Evolutionary conservation across 1,139 yeast species (phyloP).

Genomic region (Petasospora rhodanensis): DNA sequence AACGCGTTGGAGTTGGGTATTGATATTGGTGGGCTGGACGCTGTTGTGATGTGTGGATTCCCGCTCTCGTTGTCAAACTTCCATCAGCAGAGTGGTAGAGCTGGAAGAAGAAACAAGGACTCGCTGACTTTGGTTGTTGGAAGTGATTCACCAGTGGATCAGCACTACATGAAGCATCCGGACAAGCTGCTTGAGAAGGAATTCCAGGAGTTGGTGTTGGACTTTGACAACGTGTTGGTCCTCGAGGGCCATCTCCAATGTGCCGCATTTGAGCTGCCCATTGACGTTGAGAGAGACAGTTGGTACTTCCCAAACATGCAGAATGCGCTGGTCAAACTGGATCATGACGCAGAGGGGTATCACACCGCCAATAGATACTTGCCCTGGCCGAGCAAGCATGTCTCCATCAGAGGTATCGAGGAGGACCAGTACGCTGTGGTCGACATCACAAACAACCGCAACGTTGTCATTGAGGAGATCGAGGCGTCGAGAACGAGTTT

Average conservation of each 20-base stretch:
- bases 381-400: constrained; percentile 77
- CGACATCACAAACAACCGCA: constrained; percentile 72
- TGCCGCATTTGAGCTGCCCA: constrained; percentile 84
- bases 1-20: constrained; percentile 94
- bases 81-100: constrained; percentile 95
- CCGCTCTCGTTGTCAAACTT: constrained; percentile 82
- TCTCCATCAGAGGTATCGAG: constrained; percentile 77
- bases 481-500: constrained; percentile 87
- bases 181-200: constrained; percentile 50
- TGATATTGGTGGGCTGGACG: constrained; percentile 88
- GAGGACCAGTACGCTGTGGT: constrained; percentile 82
- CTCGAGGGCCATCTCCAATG: constrained; percentile 86
- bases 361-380: constrained; percentile 60
- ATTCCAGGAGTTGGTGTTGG: constrained; percentile 49
- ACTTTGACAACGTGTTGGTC: constrained; percentile 50
- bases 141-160: constrained; percentile 82
- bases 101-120: constrained; percentile 75
- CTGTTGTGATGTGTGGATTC: constrained; percentile 88
- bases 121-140: constrained; percentile 83
- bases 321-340: constrained; percentile 34
- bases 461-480: constrained; percentile 80
- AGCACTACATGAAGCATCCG: constrained; percentile 72
- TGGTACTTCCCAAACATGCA: constrained; percentile 46
- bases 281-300: constrained; percentile 44
- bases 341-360: constrained; percentile 45